These are phyloP conservation scores for Aspergillus felis DNA, from an alignment of 2,329 filamentous ascomycete species.

Conservation along the genomic window DNA sequence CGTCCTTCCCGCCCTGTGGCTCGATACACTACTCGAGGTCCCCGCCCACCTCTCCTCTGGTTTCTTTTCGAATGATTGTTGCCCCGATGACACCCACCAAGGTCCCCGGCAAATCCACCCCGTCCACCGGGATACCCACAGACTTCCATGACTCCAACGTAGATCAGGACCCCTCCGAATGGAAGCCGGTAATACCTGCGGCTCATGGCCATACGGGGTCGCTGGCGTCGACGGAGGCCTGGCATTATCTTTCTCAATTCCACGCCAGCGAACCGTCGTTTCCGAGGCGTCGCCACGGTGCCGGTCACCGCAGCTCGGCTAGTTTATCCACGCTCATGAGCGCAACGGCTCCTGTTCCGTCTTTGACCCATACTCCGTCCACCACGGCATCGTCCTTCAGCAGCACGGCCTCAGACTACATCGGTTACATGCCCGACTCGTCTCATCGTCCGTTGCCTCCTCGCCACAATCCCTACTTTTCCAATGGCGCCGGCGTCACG, in stretches of 20 bases:
- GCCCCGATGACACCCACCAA: constrained; percentile 35
- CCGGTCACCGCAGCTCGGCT: constrained; percentile 24
- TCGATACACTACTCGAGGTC: constrained; percentile 25
- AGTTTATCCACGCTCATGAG: constrained; percentile 32
- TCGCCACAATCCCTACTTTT: constrained; percentile 38
- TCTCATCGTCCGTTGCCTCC: constrained; percentile 36
- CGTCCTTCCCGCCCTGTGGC: constrained; percentile 31
- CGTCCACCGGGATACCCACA: constrained; percentile 36
- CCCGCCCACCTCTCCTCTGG: constrained; percentile 31
- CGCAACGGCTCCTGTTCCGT: constrained; percentile 22
- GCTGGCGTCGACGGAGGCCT: constrained; percentile 39
- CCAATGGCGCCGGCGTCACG: constrained; percentile 23
- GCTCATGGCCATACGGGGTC: constrained; percentile 13
- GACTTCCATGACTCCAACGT: constrained; percentile 36
- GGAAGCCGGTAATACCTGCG: constrained; percentile 44
- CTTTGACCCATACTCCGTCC: constrained; percentile 36
- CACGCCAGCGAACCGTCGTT: constrained; percentile 27
- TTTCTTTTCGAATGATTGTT: constrained; percentile 35
- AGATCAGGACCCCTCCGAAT: constrained; percentile 49
- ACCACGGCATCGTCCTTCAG: constrained; percentile 38
- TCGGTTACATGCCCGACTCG: constrained; percentile 24
- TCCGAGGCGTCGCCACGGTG: constrained; percentile 15
- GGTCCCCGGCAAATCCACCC: constrained; percentile 18
- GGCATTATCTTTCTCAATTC: constrained; percentile 43
- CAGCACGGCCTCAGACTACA: constrained; percentile 33